Evolutionary conservation across 805 yeast species (phyloP).

Genomic region (Spathaspora boniae): DNA sequence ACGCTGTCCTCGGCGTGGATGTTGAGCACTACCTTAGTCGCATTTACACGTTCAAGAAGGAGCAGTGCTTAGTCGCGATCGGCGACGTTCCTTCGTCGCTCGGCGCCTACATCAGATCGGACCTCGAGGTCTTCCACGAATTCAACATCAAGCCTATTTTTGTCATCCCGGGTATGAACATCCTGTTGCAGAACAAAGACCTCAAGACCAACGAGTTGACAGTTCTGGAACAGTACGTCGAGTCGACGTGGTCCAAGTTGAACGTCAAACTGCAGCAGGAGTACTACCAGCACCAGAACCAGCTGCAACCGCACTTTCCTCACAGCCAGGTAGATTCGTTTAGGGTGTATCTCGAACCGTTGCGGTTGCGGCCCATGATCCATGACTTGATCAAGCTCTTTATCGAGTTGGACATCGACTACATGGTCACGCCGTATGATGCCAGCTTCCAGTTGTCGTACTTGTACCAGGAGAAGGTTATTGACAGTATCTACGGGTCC

Average conservation of each 20-base stretch:
- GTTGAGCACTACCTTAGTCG: conserved; percentile 73
- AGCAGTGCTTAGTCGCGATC: conserved; percentile 67
- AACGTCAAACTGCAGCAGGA: too few species aligned
- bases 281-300: too few species aligned
- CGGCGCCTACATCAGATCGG: conserved; percentile 53
- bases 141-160: conserved; percentile 73
- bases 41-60: conserved; percentile 58
- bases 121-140: conserved; percentile 57
- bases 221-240: conserved; percentile 37
- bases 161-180: conserved; percentile 67
- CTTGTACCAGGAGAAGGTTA: conserved; percentile 48
- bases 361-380: conserved; percentile 48
- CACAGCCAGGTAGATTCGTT: conserved; percentile 43
- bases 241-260: conserved; percentile 37
- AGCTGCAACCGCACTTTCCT: conserved; percentile 12
- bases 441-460: conserved; percentile 80
- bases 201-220: conserved; percentile 34
- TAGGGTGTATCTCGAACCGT: conserved; percentile 48
- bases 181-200: conserved; percentile 30
- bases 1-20: conserved; percentile 77
- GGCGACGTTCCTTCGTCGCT: conserved; percentile 78
- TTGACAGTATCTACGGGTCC: conserved; percentile 82
- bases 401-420: conserved; percentile 54
- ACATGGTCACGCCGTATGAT: conserved; percentile 75
- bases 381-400: conserved; percentile 58